These are phyloP conservation scores for Hebeloma cylindrosporum DNA, from an alignment of 768 basidiomycete species.

Conservation along the genomic window DNA sequence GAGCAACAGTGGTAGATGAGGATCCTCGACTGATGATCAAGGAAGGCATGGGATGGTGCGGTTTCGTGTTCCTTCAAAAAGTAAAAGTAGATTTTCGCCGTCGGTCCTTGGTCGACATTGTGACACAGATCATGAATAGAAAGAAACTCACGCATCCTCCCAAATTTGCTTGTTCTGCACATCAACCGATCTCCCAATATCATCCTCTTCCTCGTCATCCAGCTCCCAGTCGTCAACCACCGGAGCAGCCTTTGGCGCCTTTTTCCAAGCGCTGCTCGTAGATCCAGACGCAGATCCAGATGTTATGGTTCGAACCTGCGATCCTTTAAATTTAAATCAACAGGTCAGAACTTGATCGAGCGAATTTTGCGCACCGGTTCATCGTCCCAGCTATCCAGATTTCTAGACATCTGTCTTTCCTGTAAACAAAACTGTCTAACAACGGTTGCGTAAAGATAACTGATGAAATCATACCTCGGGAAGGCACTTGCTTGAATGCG, in stretches of 20 bases:
- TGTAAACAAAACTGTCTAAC: no score
- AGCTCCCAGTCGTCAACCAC: slow-evolving; percentile 60
- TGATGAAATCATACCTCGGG: neutral
- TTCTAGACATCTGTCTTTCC: slow-evolving; percentile 16
- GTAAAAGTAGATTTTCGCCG: neutral
- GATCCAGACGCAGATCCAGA: slow-evolving; percentile 8
- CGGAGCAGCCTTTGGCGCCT: slow-evolving; percentile 12
- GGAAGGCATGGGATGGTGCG: slow-evolving; percentile 67
- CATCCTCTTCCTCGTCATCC: slow-evolving; percentile 46
- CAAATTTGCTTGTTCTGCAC: slow-evolving; percentile 55
- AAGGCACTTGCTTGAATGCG: no score
- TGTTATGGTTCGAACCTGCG: slow-evolving; percentile 5
- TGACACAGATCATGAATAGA: no score
- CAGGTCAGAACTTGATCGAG: neutral
- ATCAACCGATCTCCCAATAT: slow-evolving; percentile 24
- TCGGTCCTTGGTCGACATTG: neutral
- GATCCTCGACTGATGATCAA: slow-evolving; percentile 44
- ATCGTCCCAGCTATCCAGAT: slow-evolving; percentile 21
- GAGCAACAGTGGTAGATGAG: slow-evolving; percentile 32
- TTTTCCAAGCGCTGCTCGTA: slow-evolving; percentile 10
- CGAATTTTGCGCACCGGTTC: slow-evolving; percentile 21
- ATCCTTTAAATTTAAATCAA: slow-evolving; percentile 8
- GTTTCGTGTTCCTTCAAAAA: slow-evolving; percentile 50
- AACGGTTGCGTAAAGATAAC: no score
- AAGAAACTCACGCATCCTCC: slow-evolving; percentile 63